Base-by-base conservation (phyloP, 371 early-diverging fungal genomes). In the Mortierella sp. region DNA sequence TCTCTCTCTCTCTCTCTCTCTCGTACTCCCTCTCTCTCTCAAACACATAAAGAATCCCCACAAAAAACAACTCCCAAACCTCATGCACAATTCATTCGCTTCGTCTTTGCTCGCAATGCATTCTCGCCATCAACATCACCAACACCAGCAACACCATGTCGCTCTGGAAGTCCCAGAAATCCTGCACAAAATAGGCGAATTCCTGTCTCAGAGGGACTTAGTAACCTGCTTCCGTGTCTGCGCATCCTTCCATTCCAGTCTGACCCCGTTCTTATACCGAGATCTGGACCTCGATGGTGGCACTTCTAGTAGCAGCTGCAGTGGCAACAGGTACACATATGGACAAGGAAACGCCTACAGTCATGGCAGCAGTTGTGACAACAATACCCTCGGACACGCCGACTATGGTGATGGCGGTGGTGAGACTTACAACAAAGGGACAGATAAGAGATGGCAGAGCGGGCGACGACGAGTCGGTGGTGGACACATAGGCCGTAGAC, bases 171-270 rank as follows among this genome's bases (percentile, higher is more conserved):
- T 63, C 21, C 63, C 63, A 34, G 63, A 63, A 63, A 63, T 63
- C 63, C 9, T 63, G 34, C 34, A 63, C 34, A 63, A 2, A 16
- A 63, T 63, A 34, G 63, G 63, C 63, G 63, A 63, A 7, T 63
- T 16, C 63, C 28, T 63, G 34, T 19, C 38, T 8, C 63, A 19
- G 5, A 31, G 8, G 19, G 63, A 63, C 34, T 19, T 63, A 14
- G 34, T 63, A 14, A 63, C 63, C 28, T 31, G 63, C 19, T 31
- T 63, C 34, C 63, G 34, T 16, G 63, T 63, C 63, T 63, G 63
- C 63, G 16, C 63, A 8, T 63, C 38, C 63, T 63, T 63, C 19
- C 63, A 63, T 34, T 63, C 38, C 34, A 63, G 63, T 63, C 63
- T 63, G 31, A 34, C 34, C 31, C 34, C 63, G 14, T 31, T 63